A percentile compares a stretch with the other conserved stretches of the same genome.
phyloP scores from a whole-genome alignment of 2,329 filamentous ascomycete species.

The Orbilia ellipsospora region DNA sequence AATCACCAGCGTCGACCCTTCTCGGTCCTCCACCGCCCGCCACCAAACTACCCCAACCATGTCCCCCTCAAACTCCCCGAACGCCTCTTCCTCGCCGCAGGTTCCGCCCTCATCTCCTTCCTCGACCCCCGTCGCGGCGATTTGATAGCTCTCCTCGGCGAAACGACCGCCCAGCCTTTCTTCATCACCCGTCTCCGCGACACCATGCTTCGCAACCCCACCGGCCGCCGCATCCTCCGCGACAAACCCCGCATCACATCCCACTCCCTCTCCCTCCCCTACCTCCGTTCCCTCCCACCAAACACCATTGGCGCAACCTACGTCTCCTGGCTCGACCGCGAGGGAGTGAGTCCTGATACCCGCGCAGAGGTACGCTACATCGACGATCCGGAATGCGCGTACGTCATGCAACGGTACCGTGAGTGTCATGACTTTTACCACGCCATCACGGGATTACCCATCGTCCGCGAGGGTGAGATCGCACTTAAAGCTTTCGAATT shows the following conservation, averaged over 20 bases:
- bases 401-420: slow-evolving; percentile 97
- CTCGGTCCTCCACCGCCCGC: slow-evolving; percentile 84
- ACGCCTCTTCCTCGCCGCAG: slow-evolving; percentile 75
- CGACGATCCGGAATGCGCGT: slow-evolving; percentile 93
- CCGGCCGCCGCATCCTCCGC: slow-evolving; percentile 88
- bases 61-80: slow-evolving; percentile 85
- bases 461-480: slow-evolving; percentile 94
- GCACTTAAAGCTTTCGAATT: slow-evolving; percentile 99
- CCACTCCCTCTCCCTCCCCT: slow-evolving; percentile 71
- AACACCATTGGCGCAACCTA: slow-evolving; percentile 85
- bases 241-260: slow-evolving; percentile 90
- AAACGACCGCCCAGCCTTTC: slow-evolving; percentile 92
- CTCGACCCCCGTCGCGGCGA: slow-evolving; percentile 86
- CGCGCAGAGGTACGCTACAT: slow-evolving; percentile 85
- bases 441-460: slow-evolving; percentile 87
- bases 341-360: slow-evolving; percentile 93
- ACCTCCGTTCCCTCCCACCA: slow-evolving; percentile 76
- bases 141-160: slow-evolving; percentile 91
- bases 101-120: slow-evolving; percentile 72
- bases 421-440: slow-evolving; percentile 99
- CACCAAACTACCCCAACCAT: slow-evolving; percentile 90
- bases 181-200: slow-evolving; percentile 92
- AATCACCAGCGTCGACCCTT: slow-evolving; percentile 67
- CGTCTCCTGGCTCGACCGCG: slow-evolving; percentile 88
- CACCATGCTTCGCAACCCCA: slow-evolving; percentile 85